Conservation (phyloP, 805 yeast genomes). For the Starmerella bacillaris region DNA sequence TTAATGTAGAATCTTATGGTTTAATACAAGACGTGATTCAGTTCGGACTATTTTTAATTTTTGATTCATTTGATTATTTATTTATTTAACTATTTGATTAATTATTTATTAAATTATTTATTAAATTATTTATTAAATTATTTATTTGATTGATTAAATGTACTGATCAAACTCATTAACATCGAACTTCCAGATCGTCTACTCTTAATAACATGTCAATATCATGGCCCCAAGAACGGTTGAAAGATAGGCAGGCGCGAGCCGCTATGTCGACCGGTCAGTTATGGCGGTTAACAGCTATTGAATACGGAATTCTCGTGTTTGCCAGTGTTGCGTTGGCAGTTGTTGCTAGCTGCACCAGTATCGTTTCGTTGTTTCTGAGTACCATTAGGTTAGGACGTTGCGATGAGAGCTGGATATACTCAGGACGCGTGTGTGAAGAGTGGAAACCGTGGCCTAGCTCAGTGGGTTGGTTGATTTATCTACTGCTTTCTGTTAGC, state of each 20-base stretch:
- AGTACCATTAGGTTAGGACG: conserved; percentile 58
- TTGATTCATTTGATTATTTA: too few relatives aligned
- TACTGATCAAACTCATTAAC: too few relatives aligned
- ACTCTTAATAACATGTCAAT: too few relatives aligned
- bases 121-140: too few relatives aligned
- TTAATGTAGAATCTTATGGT: too few relatives aligned
- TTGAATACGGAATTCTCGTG: conserved; percentile 48
- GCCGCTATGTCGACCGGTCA: conserved; percentile 2
- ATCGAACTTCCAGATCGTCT: too few relatives aligned
- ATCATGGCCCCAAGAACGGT: conserved; percentile 15
- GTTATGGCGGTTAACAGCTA: conserved; percentile 3
- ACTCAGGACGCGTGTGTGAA: conserved; percentile 49
- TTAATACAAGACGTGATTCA: too few relatives aligned
- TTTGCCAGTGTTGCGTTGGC: conserved; percentile 61
- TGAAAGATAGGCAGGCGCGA: conserved; percentile 7
- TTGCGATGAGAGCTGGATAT: conserved; percentile 44
- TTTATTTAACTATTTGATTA: too few relatives aligned
- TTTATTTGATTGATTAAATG: too few relatives aligned
- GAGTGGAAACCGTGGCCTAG: conserved; percentile 21
- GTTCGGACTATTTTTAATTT: too few relatives aligned
- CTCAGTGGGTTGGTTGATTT: conserved; percentile 24
- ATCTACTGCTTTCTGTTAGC: conserved; percentile 24
- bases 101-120: too few relatives aligned
- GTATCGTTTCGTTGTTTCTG: conserved; percentile 65
- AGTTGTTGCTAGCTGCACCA: conserved; percentile 56